Percentiles rank a stretch among this genome's conserved stretches.
Conservation (phyloP, 345 rosid genomes). For the Clarkia xantiana region DNA sequence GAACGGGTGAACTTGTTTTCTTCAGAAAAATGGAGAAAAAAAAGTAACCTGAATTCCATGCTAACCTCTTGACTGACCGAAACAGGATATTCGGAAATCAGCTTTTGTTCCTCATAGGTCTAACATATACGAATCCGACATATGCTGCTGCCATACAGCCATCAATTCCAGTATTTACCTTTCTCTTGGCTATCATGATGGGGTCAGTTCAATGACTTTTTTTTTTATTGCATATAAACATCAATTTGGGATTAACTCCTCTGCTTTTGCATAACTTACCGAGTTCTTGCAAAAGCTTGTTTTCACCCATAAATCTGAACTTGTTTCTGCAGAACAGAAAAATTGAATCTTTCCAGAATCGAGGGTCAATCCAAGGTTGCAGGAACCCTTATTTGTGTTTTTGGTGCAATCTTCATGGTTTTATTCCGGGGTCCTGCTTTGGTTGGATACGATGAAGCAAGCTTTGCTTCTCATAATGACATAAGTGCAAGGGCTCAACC, state of each 20-base stretch:
- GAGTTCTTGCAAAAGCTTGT: slow-evolving; percentile 9
- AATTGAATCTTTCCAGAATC: slow-evolving; percentile 51
- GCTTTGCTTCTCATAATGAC: slow-evolving; percentile 32
- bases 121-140: slow-evolving; percentile 91
- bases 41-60: neutral
- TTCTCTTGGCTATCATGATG: slow-evolving; percentile 76
- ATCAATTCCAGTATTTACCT: slow-evolving; percentile 92
- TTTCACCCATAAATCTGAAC: slow-evolving; percentile 4
- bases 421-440: slow-evolving; percentile 79
- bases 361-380: slow-evolving; percentile 91
- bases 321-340: slow-evolving; percentile 85
- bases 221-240: neutral
- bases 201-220: slow-evolving; percentile 48
- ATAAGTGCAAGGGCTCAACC: slow-evolving; percentile 78
- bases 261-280: too few relatives aligned
- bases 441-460: slow-evolving; percentile 44
- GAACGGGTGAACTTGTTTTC: too few relatives aligned
- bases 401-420: slow-evolving; percentile 80
- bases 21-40: neutral
- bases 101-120: slow-evolving; percentile 86
- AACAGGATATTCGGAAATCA: slow-evolving; percentile 95
- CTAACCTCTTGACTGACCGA: slow-evolving; percentile 5
- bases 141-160: slow-evolving; percentile 98
- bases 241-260: too few relatives aligned
- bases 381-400: slow-evolving; percentile 73